A percentile compares a stretch with the other conserved stretches of the same genome.
Evolutionary conservation across 2,329 filamentous ascomycete species (phyloP).

Genomic region (Diaporthe vexans): DNA sequence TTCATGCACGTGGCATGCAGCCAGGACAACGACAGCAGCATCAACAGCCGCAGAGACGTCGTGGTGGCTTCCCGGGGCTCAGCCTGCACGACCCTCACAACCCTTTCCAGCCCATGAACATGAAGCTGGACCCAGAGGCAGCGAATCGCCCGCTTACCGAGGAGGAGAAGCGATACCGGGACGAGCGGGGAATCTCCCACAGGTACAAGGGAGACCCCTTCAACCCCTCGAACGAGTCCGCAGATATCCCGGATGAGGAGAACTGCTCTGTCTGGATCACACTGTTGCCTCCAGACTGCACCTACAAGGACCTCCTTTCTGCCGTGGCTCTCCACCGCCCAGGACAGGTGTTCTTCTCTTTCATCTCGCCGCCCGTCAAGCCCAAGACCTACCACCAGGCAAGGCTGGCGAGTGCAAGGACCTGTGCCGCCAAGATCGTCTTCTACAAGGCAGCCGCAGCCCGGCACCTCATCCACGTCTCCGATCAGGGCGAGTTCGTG

Average conservation of each 20-base stretch:
- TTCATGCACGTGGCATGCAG: background rate
- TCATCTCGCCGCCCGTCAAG: conserved; percentile 19
- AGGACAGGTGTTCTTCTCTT: conserved; percentile 27
- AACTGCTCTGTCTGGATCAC: conserved; percentile 41
- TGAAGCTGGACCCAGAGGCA: conserved; percentile 8
- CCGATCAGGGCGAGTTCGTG: background rate
- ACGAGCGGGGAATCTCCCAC: conserved; percentile 22
- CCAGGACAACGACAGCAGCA: background rate
- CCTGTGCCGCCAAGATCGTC: conserved; percentile 38
- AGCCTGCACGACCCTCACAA: background rate
- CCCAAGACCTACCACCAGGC: background rate
- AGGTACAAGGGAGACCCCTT: conserved; percentile 32
- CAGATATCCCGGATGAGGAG: conserved; percentile 25
- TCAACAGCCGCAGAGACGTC: background rate
- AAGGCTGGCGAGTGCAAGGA: background rate
- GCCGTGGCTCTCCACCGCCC: conserved; percentile 15
- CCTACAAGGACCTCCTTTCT: background rate
- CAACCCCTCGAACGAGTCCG: conserved; percentile 39
- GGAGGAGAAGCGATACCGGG: background rate
- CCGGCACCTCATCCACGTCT: background rate
- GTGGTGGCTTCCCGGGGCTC: too few species aligned
- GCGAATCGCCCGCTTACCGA: conserved; percentile 1
- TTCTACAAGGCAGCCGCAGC: conserved; percentile 35
- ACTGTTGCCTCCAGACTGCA: conserved; percentile 17
- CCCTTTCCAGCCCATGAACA: conserved; percentile 32